Percentiles rank a stretch among this genome's conserved stretches.
Evolutionary conservation across 2,329 filamentous ascomycete species (phyloP).

Genomic region (Aspergillus floridensis): DNA sequence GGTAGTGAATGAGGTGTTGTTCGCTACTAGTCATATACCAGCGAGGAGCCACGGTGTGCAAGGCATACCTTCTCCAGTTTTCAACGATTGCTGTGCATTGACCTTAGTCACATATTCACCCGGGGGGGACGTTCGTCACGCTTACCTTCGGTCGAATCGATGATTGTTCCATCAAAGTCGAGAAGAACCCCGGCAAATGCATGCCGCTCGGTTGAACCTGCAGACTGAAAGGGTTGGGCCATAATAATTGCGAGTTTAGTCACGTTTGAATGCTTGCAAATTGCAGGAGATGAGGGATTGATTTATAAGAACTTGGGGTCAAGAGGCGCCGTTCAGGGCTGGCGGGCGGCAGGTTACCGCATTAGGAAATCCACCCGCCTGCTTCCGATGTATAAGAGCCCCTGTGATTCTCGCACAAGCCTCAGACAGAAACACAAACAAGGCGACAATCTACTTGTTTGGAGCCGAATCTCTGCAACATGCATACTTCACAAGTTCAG

Average conservation of each 20-base stretch:
- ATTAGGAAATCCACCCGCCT: background rate
- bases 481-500: background rate
- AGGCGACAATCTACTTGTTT: background rate
- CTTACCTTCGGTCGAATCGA: conserved; percentile 8
- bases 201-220: background rate
- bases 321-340: background rate
- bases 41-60: no score
- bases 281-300: background rate
- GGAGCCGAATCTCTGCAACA: background rate
- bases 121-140: background rate
- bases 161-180: conserved; percentile 10
- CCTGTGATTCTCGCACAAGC: background rate
- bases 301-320: background rate
- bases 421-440: background rate
- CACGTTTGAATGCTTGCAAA: background rate
- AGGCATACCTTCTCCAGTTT: conserved; percentile 3
- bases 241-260: background rate
- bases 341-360: background rate
- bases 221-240: background rate
- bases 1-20: background rate
- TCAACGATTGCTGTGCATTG: conserved; percentile 4
- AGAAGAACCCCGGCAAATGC: conserved; percentile 6
- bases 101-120: background rate
- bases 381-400: background rate
- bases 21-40: no score